Evolutionary conservation across 176 grass and related monocot genomes (phyloP).

Genomic region (Echinochloa phyllopogon): DNA sequence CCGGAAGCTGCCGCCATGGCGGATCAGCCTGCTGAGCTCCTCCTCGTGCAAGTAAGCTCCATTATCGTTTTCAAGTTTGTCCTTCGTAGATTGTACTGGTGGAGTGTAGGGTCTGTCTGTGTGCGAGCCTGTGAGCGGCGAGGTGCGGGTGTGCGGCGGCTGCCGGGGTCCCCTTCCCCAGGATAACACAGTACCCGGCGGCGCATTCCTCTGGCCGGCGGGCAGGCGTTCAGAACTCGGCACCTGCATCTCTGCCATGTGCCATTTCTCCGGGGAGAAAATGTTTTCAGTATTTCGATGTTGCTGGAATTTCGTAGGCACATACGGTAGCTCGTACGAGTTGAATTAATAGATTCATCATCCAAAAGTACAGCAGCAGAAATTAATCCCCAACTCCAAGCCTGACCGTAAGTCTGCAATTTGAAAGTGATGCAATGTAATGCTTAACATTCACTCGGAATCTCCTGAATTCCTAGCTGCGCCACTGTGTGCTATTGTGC

Average conservation of each 20-base stretch:
- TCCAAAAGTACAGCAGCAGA: no score
- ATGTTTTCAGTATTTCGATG: not conserved
- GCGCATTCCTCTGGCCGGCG: no score
- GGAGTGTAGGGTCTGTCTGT: not conserved
- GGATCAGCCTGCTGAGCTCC: conserved; percentile 16
- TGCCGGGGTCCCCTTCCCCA: not conserved
- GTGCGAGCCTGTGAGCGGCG: not conserved
- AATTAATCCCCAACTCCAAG: not conserved
- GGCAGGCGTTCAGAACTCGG: not conserved
- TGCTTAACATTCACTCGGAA: not conserved
- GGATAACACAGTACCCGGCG: no score
- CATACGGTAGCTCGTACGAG: not conserved
- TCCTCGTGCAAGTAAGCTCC: conserved; percentile 29
- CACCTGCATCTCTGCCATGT: not conserved
- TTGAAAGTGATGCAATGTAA: not conserved
- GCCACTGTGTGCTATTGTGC: not conserved
- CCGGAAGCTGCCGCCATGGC: conserved; percentile 13
- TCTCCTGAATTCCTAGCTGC: not conserved
- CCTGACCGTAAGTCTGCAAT: not conserved
- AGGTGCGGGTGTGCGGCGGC: no score
- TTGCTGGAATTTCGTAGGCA: not conserved
- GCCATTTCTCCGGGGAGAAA: not conserved
- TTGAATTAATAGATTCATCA: not conserved
- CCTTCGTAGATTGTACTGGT: not conserved
- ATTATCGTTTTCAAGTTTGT: not conserved